These are phyloP conservation scores for Monilinia laxa DNA, from an alignment of 2,329 filamentous ascomycete genomes.

Conservation along the genomic window DNA sequence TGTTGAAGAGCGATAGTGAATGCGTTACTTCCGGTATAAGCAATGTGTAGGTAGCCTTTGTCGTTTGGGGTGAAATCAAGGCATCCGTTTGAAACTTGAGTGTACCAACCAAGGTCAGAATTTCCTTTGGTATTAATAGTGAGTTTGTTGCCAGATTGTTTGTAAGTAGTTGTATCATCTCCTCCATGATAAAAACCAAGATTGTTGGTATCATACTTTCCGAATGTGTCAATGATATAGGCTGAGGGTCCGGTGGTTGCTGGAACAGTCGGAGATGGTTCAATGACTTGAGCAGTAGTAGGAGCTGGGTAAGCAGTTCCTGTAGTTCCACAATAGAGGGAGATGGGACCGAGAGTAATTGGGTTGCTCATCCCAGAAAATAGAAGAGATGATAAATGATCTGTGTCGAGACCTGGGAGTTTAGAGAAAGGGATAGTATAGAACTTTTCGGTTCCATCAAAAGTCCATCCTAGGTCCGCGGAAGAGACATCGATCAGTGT, in stretches of 20 bases:
- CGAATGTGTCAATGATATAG: slow-evolving; percentile 62
- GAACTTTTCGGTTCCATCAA: slow-evolving; percentile 59
- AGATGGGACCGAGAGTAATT: slow-evolving; percentile 55
- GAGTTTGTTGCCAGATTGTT: slow-evolving; percentile 52
- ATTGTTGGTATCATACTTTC: slow-evolving; percentile 52
- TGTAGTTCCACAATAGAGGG: slow-evolving; percentile 56
- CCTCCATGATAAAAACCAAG: slow-evolving; percentile 65
- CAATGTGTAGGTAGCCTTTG: slow-evolving; percentile 62
- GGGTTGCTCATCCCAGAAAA: slow-evolving; percentile 49
- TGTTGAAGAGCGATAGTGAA: slow-evolving; percentile 67
- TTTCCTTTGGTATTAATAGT: slow-evolving; percentile 56
- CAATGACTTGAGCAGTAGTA: slow-evolving; percentile 44
- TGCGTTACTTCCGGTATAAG: slow-evolving; percentile 59
- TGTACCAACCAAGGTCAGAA: slow-evolving; percentile 61
- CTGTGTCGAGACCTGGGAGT: slow-evolving; percentile 50
- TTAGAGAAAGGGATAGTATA: slow-evolving; percentile 58
- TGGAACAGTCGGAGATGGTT: slow-evolving; percentile 49
- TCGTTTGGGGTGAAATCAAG: slow-evolving; percentile 55
- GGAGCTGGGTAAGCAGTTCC: slow-evolving; percentile 51
- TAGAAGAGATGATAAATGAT: slow-evolving; percentile 53
- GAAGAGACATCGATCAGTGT: slow-evolving; percentile 39
- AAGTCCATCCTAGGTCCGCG: slow-evolving; percentile 56
- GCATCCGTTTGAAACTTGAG: slow-evolving; percentile 56
- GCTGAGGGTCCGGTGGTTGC: slow-evolving; percentile 50
- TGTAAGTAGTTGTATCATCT: slow-evolving; percentile 58